Conservation (phyloP, 2,329 filamentous ascomycete species). For the Teratosphaeria zuluensis region DNA sequence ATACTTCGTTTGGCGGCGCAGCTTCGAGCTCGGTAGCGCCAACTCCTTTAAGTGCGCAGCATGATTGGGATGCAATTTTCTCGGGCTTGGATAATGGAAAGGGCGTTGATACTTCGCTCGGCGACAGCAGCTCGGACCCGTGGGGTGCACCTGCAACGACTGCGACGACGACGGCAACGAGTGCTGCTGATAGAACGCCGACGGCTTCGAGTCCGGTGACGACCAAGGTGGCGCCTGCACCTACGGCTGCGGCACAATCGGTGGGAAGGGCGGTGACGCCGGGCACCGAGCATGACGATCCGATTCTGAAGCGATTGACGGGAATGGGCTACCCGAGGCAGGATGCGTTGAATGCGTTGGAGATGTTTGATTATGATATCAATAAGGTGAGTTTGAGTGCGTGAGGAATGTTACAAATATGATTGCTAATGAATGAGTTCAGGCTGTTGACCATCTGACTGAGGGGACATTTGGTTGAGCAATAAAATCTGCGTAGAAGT, state of each 20-base stretch:
- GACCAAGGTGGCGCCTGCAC: conserved; percentile 3
- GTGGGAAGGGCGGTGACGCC: conserved; percentile 61
- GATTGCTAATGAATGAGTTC: not conserved
- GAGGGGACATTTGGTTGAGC: not conserved
- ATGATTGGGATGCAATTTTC: conserved; percentile 96
- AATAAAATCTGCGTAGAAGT: not conserved
- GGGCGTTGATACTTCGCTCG: conserved; percentile 18
- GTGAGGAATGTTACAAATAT: no score
- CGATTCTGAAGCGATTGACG: conserved; percentile 80
- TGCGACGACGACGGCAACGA: not conserved
- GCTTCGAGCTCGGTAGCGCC: conserved; percentile 21
- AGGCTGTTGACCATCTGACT: conserved; percentile 1
- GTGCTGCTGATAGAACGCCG: not conserved
- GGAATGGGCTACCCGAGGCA: conserved; percentile 75
- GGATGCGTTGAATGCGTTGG: conserved; percentile 68
- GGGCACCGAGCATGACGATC: conserved; percentile 76
- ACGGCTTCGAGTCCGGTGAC: conserved; percentile 3
- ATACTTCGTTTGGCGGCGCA: conserved; percentile 7
- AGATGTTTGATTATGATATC: conserved; percentile 79
- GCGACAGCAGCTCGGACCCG: conserved; percentile 15
- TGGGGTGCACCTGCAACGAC: conserved; percentile 12
- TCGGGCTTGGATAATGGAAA: conserved; percentile 57
- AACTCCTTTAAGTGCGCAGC: conserved; percentile 36
- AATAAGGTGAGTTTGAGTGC: conserved; percentile 1
- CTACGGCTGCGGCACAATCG: conserved; percentile 18